A percentile compares a stretch with the other conserved stretches of the same genome.
phyloP scores from a whole-genome alignment of 2,329 filamentous ascomycete genomes.

The Xylaria sp. region DNA sequence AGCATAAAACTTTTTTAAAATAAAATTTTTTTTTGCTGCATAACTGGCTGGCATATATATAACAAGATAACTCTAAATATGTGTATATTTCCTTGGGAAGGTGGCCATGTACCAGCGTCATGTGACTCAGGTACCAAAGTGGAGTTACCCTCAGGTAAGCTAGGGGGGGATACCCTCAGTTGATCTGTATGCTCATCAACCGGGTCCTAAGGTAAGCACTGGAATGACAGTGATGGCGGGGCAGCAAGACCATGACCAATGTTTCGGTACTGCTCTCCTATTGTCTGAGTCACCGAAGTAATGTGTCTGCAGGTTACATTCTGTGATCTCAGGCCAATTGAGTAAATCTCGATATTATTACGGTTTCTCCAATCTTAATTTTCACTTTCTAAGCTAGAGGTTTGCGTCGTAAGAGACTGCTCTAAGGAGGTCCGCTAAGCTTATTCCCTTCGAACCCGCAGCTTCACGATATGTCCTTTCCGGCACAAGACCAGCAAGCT shows the following conservation, averaged over 20 bases:
- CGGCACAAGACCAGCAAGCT: conserved; percentile 43
- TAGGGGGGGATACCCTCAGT: no score
- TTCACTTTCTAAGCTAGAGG: not conserved
- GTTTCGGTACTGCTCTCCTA: conserved; percentile 11
- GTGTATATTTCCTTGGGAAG: no score
- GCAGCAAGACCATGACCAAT: conserved; percentile 16
- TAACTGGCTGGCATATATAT: no score
- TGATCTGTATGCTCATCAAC: no score
- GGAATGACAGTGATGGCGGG: conserved; percentile 30
- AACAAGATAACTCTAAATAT: no score
- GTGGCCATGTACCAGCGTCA: no score
- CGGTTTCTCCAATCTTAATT: not conserved
- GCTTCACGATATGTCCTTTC: conserved; percentile 23
- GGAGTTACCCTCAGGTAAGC: no score
- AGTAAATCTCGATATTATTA: not conserved
- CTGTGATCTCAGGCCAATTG: conserved; percentile 20
- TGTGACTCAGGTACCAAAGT: no score
- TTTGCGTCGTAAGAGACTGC: not conserved
- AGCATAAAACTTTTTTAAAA: no score
- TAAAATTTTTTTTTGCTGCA: no score
- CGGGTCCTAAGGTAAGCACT: no score
- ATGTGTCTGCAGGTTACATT: conserved; percentile 14
- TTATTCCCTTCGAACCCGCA: conserved; percentile 14
- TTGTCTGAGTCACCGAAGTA: conserved; percentile 20
- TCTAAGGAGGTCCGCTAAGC: conserved; percentile 7